Conservation (phyloP, 2,329 filamentous ascomycete genomes). For the Ascochyta viciae-villosae region DNA sequence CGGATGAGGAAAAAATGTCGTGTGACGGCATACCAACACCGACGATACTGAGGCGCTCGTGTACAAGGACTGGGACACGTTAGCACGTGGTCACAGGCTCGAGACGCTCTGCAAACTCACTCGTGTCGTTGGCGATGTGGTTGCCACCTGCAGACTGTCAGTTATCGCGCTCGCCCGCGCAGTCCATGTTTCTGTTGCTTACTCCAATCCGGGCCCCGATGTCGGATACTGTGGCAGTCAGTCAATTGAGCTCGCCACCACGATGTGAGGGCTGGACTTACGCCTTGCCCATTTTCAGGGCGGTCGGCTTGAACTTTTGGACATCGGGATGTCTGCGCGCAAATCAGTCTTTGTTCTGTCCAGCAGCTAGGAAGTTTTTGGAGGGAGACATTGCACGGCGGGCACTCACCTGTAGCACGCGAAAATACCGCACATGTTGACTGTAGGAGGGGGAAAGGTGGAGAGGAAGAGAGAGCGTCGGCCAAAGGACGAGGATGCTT, state of each 20-base stretch:
- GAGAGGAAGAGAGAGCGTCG: slow-evolving; percentile 11
- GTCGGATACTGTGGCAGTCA: slow-evolving; percentile 73
- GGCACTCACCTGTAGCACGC: slow-evolving; percentile 79
- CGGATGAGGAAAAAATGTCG: slow-evolving; percentile 11
- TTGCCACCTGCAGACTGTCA: slow-evolving; percentile 73
- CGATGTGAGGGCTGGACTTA: slow-evolving; percentile 58
- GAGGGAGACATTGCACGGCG: slow-evolving; percentile 19
- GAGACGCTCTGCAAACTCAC: slow-evolving; percentile 56
- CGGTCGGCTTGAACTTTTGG: slow-evolving; percentile 93
- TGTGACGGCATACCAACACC: slow-evolving; percentile 76
- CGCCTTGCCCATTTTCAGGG: slow-evolving; percentile 92
- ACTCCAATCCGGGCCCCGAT: slow-evolving; percentile 99
- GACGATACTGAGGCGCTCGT: slow-evolving; percentile 97
- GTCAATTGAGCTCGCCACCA: slow-evolving; percentile 33
- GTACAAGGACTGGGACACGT: slow-evolving; percentile 72
- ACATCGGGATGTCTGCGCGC: slow-evolving; percentile 80
- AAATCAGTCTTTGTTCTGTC: slow-evolving; percentile 39
- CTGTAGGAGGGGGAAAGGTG: slow-evolving; percentile 12
- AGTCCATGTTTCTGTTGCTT: slow-evolving; percentile 57
- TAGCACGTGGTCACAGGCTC: slow-evolving; percentile 21
- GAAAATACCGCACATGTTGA: slow-evolving; percentile 94
- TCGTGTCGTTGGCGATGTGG: slow-evolving; percentile 87
- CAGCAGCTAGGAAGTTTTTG: slow-evolving; percentile 12
- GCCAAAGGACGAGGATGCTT: slow-evolving; percentile 9
- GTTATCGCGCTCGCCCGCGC: slow-evolving; percentile 37